A percentile compares a stretch with the other conserved stretches of the same genome.
Evolutionary conservation across 768 basidiomycete species (phyloP).

Genomic region (Xerocomus brunneocitrinus): DNA sequence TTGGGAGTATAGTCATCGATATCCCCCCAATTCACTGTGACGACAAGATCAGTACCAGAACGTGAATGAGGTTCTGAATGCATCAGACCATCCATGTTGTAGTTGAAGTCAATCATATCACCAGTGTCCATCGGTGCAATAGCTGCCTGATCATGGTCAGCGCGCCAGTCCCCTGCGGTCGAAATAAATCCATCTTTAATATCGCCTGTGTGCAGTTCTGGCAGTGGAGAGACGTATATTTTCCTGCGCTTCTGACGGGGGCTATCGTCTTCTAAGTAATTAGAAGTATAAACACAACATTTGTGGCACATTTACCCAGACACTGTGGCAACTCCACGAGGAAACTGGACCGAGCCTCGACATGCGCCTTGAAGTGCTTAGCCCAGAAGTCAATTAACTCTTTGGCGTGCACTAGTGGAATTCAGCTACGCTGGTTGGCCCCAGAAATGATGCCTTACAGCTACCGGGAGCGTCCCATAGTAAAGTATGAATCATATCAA

Average conservation of each 20-base stretch:
- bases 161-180: conserved; percentile 12
- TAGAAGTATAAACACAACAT: not conserved
- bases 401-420: conserved; percentile 54
- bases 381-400: conserved; percentile 73
- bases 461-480: conserved; percentile 63
- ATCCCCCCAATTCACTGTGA: conserved; percentile 22
- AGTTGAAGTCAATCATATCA: conserved; percentile 21
- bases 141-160: conserved; percentile 10
- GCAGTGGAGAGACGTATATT: conserved; percentile 16
- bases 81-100: conserved; percentile 21
- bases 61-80: not conserved
- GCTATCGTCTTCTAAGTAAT: conserved; percentile 30
- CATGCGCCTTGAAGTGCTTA: conserved; percentile 63
- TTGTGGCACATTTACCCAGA: conserved; percentile 10
- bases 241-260: conserved; percentile 49
- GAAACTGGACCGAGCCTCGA: conserved; percentile 51
- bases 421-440: conserved; percentile 3
- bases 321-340: not conserved
- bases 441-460: conserved; percentile 40
- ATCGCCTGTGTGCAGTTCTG: not conserved
- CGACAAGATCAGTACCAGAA: conserved; percentile 9
- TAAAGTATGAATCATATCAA: conserved; percentile 53
- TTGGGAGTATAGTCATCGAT: conserved; percentile 13
- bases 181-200: not conserved
- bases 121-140: conserved; percentile 6